A percentile compares a stretch with the other conserved stretches of the same genome.
Conservation (phyloP, 805 yeast genomes). For the Komagataella kurtzmanii region DNA sequence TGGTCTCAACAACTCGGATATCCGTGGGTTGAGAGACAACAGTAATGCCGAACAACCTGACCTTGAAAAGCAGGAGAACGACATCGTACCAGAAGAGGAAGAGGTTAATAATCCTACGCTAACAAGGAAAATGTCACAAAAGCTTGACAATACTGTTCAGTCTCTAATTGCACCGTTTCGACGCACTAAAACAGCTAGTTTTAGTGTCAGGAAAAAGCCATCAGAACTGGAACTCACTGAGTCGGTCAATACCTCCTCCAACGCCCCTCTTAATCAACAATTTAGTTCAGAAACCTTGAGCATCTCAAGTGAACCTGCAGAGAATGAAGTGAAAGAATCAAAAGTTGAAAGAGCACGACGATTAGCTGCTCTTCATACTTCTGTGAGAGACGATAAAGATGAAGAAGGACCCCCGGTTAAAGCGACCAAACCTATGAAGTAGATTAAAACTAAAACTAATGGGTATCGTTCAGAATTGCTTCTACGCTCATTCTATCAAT, state of each 20-base stretch:
- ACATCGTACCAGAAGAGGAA: not conserved
- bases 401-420: conserved; percentile 15
- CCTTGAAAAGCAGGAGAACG: not conserved
- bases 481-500: not conserved
- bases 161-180: not conserved
- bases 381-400: conserved; percentile 20
- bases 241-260: not conserved
- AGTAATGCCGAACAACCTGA: not conserved
- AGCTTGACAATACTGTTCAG: not conserved
- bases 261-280: not conserved
- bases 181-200: not conserved
- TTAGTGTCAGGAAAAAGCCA: not conserved
- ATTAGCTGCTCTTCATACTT: conserved; percentile 13
- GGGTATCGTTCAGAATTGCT: not conserved
- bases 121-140: not conserved
- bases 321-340: not conserved
- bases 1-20: conserved; percentile 4
- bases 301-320: not conserved
- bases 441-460: not conserved
- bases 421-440: not conserved
- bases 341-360: conserved; percentile 16
- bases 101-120: not conserved
- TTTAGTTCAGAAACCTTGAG: not conserved
- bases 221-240: not conserved
- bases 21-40: not conserved